These are phyloP conservation scores for Hyphodiscus hymeniophilus DNA, from an alignment of 495 filamentous ascomycete species.

Conservation along the genomic window DNA sequence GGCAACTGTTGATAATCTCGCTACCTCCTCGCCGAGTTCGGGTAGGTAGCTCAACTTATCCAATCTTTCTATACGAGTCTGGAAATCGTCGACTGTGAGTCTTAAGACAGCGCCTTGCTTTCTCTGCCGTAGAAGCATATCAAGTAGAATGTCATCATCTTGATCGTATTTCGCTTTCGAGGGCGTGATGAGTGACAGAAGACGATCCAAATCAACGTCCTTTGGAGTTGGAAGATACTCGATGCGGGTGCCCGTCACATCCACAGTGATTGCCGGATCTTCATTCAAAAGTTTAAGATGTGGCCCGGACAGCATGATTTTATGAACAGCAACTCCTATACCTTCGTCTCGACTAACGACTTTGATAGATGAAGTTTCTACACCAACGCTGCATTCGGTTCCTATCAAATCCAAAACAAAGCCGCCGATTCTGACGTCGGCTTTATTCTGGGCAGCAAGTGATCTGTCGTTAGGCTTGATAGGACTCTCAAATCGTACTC, in stretches of 20 bases:
- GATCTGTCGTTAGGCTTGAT: constrained; percentile 37
- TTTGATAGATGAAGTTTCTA: constrained; percentile 75
- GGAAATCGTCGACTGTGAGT: constrained; percentile 52
- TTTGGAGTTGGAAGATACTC: constrained; percentile 69
- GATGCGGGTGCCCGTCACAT: constrained; percentile 52
- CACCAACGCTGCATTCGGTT: constrained; percentile 60
- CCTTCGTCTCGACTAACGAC: constrained; percentile 61
- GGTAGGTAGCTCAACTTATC: constrained; percentile 54
- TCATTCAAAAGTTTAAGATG: constrained; percentile 39
- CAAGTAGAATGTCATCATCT: constrained; percentile 90
- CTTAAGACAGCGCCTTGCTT: constrained; percentile 82
- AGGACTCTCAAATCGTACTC: constrained; percentile 66
- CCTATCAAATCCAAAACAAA: constrained; percentile 65
- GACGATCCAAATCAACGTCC: constrained; percentile 69
- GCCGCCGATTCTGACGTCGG: constrained; percentile 70
- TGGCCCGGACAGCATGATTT: constrained; percentile 65
- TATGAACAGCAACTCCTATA: constrained; percentile 64
- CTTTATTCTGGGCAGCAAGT: constrained; percentile 50
- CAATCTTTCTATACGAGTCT: constrained; percentile 46
- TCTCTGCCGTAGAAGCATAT: constrained; percentile 83
- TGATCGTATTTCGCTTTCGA: constrained; percentile 87
- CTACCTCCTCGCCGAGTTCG: constrained; percentile 67
- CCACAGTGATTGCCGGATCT: constrained; percentile 41
- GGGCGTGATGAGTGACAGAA: constrained; percentile 81
- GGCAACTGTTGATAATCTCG: constrained; percentile 74